Conservation (phyloP, 2,329 filamentous ascomycete genomes). For the Sarocladium brachiariae region DNA sequence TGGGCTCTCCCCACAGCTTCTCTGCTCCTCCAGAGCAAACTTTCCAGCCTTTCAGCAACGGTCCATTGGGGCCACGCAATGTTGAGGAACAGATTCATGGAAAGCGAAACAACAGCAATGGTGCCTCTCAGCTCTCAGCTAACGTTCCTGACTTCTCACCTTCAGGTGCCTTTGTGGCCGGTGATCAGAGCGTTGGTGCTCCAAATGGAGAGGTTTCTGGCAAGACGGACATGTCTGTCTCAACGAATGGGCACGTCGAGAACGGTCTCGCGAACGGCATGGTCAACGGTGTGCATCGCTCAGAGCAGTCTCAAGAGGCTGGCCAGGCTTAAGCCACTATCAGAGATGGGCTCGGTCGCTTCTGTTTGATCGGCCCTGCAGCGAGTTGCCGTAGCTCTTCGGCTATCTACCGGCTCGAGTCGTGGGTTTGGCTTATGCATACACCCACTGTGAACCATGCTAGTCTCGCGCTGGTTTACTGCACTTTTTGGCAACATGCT, state of each 20-base stretch:
- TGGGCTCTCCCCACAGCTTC: conserved; percentile 5
- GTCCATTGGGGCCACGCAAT: conserved; percentile 7
- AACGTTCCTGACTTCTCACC: conserved; percentile 20
- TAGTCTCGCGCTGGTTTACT: too few species aligned
- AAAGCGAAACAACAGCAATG: conserved; percentile 3
- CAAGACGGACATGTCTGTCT: background rate
- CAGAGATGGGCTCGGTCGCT: background rate
- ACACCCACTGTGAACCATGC: too few species aligned
- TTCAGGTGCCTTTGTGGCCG: conserved; percentile 4
- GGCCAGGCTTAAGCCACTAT: background rate
- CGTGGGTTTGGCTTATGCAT: background rate
- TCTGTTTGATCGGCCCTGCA: background rate
- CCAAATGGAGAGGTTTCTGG: background rate
- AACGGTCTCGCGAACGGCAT: conserved; percentile 1
- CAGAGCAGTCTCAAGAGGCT: background rate
- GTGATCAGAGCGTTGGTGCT: background rate
- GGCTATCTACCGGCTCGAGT: background rate
- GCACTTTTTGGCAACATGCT: too few species aligned
- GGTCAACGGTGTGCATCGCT: conserved; percentile 8
- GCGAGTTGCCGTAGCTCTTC: too few species aligned
- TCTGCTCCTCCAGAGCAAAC: conserved; percentile 20
- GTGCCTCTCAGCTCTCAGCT: conserved; percentile 16
- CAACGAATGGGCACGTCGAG: conserved; percentile 5
- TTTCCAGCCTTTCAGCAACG: conserved; percentile 4
- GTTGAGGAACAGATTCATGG: conserved; percentile 9